These are phyloP conservation scores for Fusarium oxysporum DNA, from an alignment of 2,329 filamentous ascomycete genomes.

Conservation along the genomic window DNA sequence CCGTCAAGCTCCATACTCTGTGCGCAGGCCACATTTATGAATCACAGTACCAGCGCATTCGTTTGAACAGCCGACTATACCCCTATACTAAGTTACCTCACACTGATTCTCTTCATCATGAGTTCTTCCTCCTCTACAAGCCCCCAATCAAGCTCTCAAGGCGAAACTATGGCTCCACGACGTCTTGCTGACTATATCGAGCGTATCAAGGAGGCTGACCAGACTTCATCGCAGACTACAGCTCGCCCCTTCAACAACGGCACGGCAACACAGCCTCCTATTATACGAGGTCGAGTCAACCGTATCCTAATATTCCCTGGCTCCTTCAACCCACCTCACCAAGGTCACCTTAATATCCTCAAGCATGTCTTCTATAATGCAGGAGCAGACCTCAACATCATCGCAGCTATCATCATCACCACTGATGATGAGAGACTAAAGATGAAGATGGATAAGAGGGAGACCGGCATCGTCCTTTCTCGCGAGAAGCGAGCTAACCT, in stretches of 20 bases:
- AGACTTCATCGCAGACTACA: not conserved
- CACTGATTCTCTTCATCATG: not conserved
- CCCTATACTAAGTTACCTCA: not conserved
- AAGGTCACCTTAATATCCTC: constrained; percentile 50
- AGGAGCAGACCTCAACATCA: constrained; percentile 45
- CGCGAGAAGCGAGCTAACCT: constrained; percentile 41
- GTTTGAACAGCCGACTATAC: too few species aligned
- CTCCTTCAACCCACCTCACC: constrained; percentile 54
- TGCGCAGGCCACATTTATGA: not conserved
- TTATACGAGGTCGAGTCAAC: constrained; percentile 33
- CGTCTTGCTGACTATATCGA: constrained; percentile 37
- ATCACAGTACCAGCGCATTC: not conserved
- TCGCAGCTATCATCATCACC: constrained; percentile 49
- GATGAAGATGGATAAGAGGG: constrained; percentile 35
- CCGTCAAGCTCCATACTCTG: not conserved
- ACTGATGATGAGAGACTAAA: constrained; percentile 41
- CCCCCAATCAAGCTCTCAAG: not conserved
- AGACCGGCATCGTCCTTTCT: constrained; percentile 26
- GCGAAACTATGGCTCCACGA: constrained; percentile 5
- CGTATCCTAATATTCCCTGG: constrained; percentile 52
- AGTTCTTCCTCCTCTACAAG: not conserved
- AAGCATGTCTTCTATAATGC: constrained; percentile 44
- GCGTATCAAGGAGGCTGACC: not conserved
- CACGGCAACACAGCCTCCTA: not conserved
- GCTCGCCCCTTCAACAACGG: constrained; percentile 35